Conservation (phyloP, 2,329 filamentous ascomycete genomes). For the Rachicladosporium sp. region DNA sequence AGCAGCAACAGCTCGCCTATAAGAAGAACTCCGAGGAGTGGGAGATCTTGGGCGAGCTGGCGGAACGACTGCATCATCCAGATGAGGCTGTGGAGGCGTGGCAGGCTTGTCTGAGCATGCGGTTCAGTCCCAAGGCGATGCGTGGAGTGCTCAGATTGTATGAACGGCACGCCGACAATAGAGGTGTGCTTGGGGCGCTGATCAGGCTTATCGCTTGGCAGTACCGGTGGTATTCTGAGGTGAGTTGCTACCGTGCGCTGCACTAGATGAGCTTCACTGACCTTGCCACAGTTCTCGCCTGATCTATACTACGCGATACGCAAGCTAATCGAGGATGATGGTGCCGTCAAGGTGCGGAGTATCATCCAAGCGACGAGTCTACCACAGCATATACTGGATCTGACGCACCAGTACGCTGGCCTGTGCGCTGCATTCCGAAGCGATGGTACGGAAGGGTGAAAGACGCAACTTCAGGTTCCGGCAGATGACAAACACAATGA, state of each 20-base stretch:
- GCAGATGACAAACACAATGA: too few species aligned
- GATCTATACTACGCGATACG: constrained; percentile 78
- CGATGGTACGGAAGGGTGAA: constrained; percentile 60
- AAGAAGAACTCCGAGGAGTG: constrained; percentile 95
- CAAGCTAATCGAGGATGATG: constrained; percentile 91
- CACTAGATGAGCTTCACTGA: constrained; percentile 4
- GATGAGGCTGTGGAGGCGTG: constrained; percentile 92
- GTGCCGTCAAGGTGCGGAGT: constrained; percentile 90
- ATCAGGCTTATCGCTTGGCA: constrained; percentile 95
- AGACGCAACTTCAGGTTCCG: too few species aligned
- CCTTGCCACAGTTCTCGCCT: constrained; percentile 62
- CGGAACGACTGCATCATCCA: constrained; percentile 80
- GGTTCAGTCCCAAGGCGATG: constrained; percentile 89
- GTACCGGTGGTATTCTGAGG: constrained; percentile 97
- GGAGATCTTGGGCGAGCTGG: constrained; percentile 91
- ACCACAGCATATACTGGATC: constrained; percentile 80
- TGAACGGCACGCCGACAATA: constrained; percentile 64
- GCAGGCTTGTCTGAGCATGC: constrained; percentile 69
- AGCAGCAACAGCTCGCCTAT: constrained; percentile 86
- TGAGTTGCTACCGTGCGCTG: constrained; percentile 23
- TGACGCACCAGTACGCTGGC: constrained; percentile 92
- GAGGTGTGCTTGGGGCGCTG: constrained; percentile 70
- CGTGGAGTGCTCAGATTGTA: constrained; percentile 70
- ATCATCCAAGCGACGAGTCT: constrained; percentile 94
- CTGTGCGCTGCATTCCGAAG: constrained; percentile 91